A percentile compares a stretch with the other conserved stretches of the same genome.
These are phyloP conservation scores for Phanerochaete sordida DNA, from an alignment of 768 basidiomycete genomes.

Conservation along the genomic window DNA sequence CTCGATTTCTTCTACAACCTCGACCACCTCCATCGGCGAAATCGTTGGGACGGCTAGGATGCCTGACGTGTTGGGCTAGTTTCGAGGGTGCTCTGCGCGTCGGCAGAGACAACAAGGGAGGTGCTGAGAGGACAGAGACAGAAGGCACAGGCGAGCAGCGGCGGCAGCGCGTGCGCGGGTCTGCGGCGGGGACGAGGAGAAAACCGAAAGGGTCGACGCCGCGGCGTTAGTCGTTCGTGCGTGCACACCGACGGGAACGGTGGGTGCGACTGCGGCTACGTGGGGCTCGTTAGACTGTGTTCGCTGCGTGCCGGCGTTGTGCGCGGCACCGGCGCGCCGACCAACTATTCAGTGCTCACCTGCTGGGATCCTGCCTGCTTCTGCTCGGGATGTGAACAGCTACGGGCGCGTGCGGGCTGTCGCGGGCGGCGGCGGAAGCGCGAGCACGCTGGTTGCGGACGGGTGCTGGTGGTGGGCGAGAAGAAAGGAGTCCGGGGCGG, in stretches of 20 bases:
- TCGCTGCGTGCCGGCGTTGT: not conserved
- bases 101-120: too few relatives aligned
- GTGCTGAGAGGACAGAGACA: too few relatives aligned
- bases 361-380: not conserved
- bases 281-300: not conserved
- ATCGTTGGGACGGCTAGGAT: not conserved
- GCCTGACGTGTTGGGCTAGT: not conserved
- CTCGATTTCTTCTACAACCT: conserved; percentile 50
- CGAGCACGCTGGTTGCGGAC: not conserved
- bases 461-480: conserved; percentile 1
- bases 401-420: not conserved
- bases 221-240: conserved; percentile 2
- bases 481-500: conserved; percentile 1
- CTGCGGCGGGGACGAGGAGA: not conserved
- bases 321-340: too few relatives aligned
- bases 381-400: not conserved
- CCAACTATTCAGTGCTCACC: too few relatives aligned
- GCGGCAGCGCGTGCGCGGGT: not conserved
- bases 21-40: not conserved
- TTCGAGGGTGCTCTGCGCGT: not conserved
- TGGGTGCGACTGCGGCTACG: not conserved
- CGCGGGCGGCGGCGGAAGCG: not conserved
- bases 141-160: too few relatives aligned
- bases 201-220: not conserved
- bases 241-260: not conserved